Evolutionary conservation across 2,329 filamentous ascomycete genomes (phyloP), one percentile per base, ranked within the genome.

Genomic region (Neonectria punicea): DNA sequence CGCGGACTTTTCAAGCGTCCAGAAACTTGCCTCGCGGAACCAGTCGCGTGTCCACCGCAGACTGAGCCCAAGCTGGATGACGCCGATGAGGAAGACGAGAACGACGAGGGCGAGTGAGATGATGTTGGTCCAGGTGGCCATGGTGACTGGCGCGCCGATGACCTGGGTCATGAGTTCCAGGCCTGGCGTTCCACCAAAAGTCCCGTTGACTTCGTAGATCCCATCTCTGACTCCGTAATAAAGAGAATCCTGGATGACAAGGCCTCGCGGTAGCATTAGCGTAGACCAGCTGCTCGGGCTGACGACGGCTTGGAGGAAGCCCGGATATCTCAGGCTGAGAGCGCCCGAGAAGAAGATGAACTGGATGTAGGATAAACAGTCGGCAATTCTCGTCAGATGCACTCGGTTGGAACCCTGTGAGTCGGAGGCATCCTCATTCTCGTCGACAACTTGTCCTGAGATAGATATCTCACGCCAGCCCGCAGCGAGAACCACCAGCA

Each of bases 311-410:
- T 92, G 90, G 67, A 90, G 91, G 73, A 89, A 94, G 1, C 91
- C 92, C 0, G 92, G 92, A 69, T 93, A 93, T 47, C 87, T 85
- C 57, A 94, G 78, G n/a, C 87, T 91, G 53, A 94, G 81, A 14
- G 88, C 87, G 4, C 90, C 91, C 0, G 90, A 89, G 65, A 94
- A 81, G 50, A 93, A 89, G 54, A 92, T 84, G 73, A 93, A 93
- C 73, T 94, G 92, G 13, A 94, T 86, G 75, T 93, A 93, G 71
- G 92, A 89, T 39, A 94, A 80, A 73, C 91, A 93, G 74, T 93
- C 70, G 13, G 72, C 74, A 3, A 77, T 73, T 28, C 69, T 63
- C 7, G 70, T 73, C 1, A 74, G 39, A 14, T 74, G 70, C 25
- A 62, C 46, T 7, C 72, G 59, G 5, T 57, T 53, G 2, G 28